phyloP scores from a whole-genome alignment of 73 alveolate genomes.

The Blepharisma stoltei region DNA sequence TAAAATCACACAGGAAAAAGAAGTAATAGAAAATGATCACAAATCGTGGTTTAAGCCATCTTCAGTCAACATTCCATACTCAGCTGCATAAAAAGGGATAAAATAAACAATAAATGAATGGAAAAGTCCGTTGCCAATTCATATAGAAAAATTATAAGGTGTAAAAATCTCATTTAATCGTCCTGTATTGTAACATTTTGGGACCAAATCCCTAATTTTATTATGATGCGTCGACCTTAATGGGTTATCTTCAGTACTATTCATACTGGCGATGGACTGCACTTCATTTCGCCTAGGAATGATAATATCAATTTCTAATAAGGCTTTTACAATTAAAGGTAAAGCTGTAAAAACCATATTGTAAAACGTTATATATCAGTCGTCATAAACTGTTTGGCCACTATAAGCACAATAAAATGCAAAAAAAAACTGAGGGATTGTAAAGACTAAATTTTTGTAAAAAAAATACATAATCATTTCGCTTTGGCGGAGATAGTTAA shows the following conservation, averaged over 20 bases:
- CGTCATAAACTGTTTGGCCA: conserved; percentile 91
- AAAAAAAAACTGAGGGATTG: conserved; percentile 84
- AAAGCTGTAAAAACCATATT: conserved; percentile 94
- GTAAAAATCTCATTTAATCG: conserved; percentile 44
- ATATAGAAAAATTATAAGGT: conserved; percentile 26
- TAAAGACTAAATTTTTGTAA: conserved; percentile 88
- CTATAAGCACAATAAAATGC: conserved; percentile 70
- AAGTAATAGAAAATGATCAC: conserved; percentile 38
- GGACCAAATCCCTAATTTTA: conserved; percentile 36
- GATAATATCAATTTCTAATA: conserved; percentile 81
- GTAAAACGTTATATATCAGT: conserved; percentile 88
- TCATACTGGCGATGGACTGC: no score
- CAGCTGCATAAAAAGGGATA: conserved; percentile 28
- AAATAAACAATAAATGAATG: conserved; percentile 37
- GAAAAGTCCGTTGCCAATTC: conserved; percentile 36
- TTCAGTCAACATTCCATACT: neutral
- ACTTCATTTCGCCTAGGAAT: conserved; percentile 33
- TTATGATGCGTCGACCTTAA: neutral
- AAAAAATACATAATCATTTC: conserved; percentile 84
- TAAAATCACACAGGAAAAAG: conserved; percentile 40
- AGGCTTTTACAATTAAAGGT: conserved; percentile 86
- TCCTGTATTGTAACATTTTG: conserved; percentile 42
- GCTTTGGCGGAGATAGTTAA: conserved; percentile 71
- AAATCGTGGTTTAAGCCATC: conserved; percentile 34
- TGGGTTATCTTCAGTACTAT: no score